These are phyloP conservation scores for Hypoxylon cercidicola DNA, from an alignment of 495 filamentous ascomycete genomes.

Conservation along the genomic window DNA sequence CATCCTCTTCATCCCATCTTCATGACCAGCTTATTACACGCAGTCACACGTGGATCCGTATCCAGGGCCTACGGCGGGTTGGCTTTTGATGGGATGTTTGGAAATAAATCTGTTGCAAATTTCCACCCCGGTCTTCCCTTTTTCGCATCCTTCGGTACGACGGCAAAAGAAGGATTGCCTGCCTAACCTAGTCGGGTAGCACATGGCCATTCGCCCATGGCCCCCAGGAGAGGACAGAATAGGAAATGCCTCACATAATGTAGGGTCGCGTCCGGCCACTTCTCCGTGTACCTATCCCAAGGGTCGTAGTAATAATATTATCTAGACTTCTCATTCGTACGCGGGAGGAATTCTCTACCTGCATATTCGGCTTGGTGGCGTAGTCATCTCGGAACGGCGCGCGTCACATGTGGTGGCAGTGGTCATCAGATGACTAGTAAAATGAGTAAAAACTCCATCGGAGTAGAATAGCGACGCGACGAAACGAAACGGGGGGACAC, in stretches of 20 bases:
- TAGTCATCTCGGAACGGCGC: conserved; percentile 34
- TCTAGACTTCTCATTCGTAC: conserved; percentile 18
- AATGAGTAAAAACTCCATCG: conserved; percentile 17
- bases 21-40: conserved; percentile 28
- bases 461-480: not conserved
- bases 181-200: conserved; percentile 37
- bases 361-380: conserved; percentile 29
- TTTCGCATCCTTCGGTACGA: conserved; percentile 26
- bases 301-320: conserved; percentile 18
- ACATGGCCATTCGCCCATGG: not conserved
- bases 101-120: conserved; percentile 14
- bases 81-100: conserved; percentile 14
- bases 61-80: not conserved
- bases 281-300: conserved; percentile 8
- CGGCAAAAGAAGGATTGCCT: conserved; percentile 9
- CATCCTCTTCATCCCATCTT: conserved; percentile 18
- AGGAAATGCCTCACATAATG: conserved; percentile 29
- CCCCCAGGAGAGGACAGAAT: conserved; percentile 10
- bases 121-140: conserved; percentile 14
- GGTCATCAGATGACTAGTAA: conserved; percentile 23
- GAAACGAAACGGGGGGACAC: not conserved
- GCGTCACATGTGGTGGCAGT: conserved; percentile 28
- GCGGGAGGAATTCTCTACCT: conserved; percentile 7
- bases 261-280: conserved; percentile 8
- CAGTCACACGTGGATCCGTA: conserved; percentile 41